Evolutionary conservation across 1,284 basidiomycete genomes (phyloP), one percentile per base, ranked within the genome.

Genomic region (Sphaerobolus stellatus): DNA sequence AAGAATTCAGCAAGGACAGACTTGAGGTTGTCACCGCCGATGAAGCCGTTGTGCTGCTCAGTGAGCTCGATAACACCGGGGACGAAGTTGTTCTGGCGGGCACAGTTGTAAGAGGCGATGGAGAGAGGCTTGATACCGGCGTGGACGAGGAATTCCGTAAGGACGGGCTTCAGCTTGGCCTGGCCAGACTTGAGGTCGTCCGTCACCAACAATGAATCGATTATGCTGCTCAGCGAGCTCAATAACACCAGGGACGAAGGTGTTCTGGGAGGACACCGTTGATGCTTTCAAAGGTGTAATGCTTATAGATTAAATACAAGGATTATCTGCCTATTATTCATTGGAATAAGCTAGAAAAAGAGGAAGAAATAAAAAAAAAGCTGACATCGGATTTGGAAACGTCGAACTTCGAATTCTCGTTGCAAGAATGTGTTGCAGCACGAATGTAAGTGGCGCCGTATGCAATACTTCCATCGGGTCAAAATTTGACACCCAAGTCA

Each of bases 191-290:
- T 99, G 75, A 98, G 88, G 70, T 99, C n/a, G n/a, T n/a, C n/a
- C 96, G 69, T 98, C 96, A 51, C 97, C 95, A 54, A 93, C 95
- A 66, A 99, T 97, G 79, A 98, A 98, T 8, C 93, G 88, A 69
- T 88, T 80, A 66, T 90, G 75, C 64, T 85, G 80, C 79, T 98
- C 95, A 49, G 96, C 93, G 59, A 99, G 90, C 68, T 89, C 81
- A 67, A 99, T 90, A 64, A 89, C 88, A 64, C 96, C 96, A 1
- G 96, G 96, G 29, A 99, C 94, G 68, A 98, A 98, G 6, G 96
- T 98, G 84, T 99, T 99, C 82, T 99, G 96, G 20, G 96, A n/a
- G 96, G 25, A 95, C 94, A 52, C 96, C 96, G 68, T 98, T 99
- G 72, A 99, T 86, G 80, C n/a, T n/a, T n/a, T n/a, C n/a, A n/a